Base-by-base conservation (phyloP, 2,329 filamentous ascomycete species). In the Aspergillus chevalieri region DNA sequence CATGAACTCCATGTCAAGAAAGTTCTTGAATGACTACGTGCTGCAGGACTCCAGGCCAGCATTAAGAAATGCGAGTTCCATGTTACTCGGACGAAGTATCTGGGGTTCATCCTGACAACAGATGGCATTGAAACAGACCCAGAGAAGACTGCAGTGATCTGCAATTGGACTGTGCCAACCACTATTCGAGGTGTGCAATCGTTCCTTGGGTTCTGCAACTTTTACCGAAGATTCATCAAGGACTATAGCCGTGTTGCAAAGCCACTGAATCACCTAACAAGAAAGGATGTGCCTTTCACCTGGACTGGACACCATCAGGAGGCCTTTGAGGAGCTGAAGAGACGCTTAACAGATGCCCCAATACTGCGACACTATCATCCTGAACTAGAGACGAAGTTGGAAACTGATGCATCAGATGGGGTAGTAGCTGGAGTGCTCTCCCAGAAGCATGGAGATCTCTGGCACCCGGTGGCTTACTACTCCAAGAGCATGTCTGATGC, bases 31-130 rank as follows among this genome's bases (percentile, higher is more conserved):
- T n/a, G n/a, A n/a, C n/a, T n/a, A n/a, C n/a, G n/a, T n/a, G n/a
- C n/a, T n/a, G n/a, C n/a, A n/a, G n/a, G n/a, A n/a, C n/a, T n/a
- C n/a, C 52, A 57, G 28, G 17, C 57, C 21, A 51, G 57, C 22
- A 49, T 55, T n/a, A 44, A 60, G 3, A 70, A 70, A 52, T 66
- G 52, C 50, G 46, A 62, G 39, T 69, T 68, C 50, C 48, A 63
- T 47, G 51, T 53, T 15, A 54, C 61, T 33, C 30, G 57, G 48
- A 55, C 60, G 26, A 54, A 64, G 39, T 70, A 61, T 48, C 52
- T 71, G 17, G 53, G 60, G 15, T 67, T 62, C 51, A 60, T 62
- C 41, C 59, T 70, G 28, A 44, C 41, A 15, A 52, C 48, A 14
- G 46, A 55, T 15, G 48, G 60, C 44, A 55, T 70, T 30, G 19